A percentile compares a stretch with the other conserved stretches of the same genome.
These are phyloP conservation scores for Mesembryanthemum crystallinum DNA, from an alignment of 148 eudicot species.

Conservation along the genomic window DNA sequence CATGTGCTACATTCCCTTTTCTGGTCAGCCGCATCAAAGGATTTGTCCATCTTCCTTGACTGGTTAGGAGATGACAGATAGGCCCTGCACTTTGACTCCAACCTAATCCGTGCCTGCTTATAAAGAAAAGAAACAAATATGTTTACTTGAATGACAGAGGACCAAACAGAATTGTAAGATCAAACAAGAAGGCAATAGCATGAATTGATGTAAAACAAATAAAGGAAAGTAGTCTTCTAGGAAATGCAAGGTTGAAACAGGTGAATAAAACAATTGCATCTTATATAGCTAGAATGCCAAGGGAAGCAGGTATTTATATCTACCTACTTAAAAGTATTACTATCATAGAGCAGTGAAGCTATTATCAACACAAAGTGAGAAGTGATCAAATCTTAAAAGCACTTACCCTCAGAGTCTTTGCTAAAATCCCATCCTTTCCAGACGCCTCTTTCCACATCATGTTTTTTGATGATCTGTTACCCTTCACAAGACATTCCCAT, in stretches of 20 bases:
- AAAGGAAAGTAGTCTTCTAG: no score
- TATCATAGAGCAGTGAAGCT: not conserved
- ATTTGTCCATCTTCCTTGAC: constrained; percentile 44
- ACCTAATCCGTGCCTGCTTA: constrained; percentile 48
- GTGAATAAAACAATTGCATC: not conserved
- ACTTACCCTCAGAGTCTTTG: constrained; percentile 58
- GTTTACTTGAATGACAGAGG: not conserved
- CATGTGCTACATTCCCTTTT: constrained; percentile 65
- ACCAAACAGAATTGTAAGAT: no score
- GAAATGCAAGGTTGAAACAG: not conserved
- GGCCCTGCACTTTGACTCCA: constrained; percentile 46
- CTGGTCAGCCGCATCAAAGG: constrained; percentile 29
- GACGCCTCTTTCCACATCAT: constrained; percentile 49
- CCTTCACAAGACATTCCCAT: constrained; percentile 39
- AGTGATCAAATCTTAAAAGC: not conserved
- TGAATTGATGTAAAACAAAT: not conserved
- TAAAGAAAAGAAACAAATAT: constrained; percentile 7
- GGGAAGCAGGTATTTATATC: no score
- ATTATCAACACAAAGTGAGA: not conserved
- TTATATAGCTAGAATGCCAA: not conserved
- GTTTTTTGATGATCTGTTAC: constrained; percentile 23
- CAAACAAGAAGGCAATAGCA: no score
- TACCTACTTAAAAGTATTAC: not conserved
- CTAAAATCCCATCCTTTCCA: constrained; percentile 53
- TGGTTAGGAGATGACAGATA: constrained; percentile 47